Conservation (phyloP, 2,329 filamentous ascomycete genomes). For the Colletotrichum navitas region DNA sequence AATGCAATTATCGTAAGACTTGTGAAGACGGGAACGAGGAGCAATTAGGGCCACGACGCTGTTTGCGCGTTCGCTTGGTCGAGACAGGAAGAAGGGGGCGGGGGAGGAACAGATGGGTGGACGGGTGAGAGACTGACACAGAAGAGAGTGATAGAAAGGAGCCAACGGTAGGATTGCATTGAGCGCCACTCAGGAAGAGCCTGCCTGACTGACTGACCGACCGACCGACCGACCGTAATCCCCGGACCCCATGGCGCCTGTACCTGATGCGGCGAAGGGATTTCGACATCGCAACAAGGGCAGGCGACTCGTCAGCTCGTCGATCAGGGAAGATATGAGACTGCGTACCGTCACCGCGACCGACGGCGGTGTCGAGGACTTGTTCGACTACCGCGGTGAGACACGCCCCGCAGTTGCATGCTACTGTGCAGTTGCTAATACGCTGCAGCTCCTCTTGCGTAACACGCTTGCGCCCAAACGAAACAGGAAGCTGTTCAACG, state of each 20-base stretch:
- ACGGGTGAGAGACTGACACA: not conserved
- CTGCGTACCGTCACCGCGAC: conserved; percentile 14
- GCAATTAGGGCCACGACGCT: conserved; percentile 8
- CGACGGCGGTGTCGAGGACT: conserved; percentile 13
- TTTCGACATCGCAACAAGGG: conserved; percentile 27
- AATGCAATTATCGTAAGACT: conserved; percentile 22
- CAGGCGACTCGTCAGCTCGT: conserved; percentile 38
- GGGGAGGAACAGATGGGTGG: not conserved
- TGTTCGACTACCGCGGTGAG: conserved; percentile 2
- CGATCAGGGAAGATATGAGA: conserved; percentile 41
- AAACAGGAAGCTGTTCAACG: conserved; percentile 38
- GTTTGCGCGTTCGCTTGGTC: conserved; percentile 26
- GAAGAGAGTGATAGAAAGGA: not conserved
- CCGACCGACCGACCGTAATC: not conserved
- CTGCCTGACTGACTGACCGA: too few species aligned
- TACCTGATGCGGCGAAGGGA: conserved; percentile 31
- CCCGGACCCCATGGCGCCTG: conserved; percentile 26
- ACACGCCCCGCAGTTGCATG: too few species aligned
- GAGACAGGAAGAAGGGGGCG: conserved; percentile 9
- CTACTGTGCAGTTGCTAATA: not conserved
- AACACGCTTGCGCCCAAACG: conserved; percentile 35
- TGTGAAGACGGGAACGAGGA: conserved; percentile 9
- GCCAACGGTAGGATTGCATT: not conserved
- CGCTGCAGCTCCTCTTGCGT: conserved; percentile 12
- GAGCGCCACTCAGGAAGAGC: not conserved